Conservation (phyloP, 805 yeast genomes). For the Saccharomycopsis microspora region DNA sequence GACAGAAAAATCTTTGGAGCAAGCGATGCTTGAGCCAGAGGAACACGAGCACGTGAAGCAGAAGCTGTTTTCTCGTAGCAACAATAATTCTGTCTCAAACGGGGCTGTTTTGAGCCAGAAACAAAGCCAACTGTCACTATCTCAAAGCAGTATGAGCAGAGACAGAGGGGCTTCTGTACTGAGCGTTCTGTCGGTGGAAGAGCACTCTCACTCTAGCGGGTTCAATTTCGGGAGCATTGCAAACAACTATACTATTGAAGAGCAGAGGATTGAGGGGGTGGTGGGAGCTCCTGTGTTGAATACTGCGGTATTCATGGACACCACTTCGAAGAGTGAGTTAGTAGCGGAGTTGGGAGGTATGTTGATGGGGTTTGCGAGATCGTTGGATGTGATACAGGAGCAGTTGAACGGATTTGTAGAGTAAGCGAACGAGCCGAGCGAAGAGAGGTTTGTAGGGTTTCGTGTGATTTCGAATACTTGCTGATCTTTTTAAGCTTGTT, state of each 20-base stretch:
- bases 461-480: neutral
- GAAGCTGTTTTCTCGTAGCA: neutral
- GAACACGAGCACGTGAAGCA: neutral
- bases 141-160: slow-evolving; percentile 1
- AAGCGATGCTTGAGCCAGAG: slow-evolving; percentile 8
- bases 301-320: slow-evolving; percentile 25
- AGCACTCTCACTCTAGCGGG: neutral
- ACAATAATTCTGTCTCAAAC: neutral
- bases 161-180: slow-evolving; percentile 8
- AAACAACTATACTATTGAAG: slow-evolving; percentile 4
- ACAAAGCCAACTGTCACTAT: neutral
- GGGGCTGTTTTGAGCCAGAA: neutral
- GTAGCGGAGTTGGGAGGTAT: slow-evolving; percentile 23
- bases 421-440: neutral
- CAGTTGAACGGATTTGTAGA: slow-evolving; percentile 13
- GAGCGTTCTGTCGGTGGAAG: slow-evolving; percentile 7
- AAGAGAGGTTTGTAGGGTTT: neutral
- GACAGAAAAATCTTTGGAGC: slow-evolving; percentile 37
- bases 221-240: slow-evolving; percentile 2
- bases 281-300: slow-evolving; percentile 23
- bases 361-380: slow-evolving; percentile 21
- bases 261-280: neutral
- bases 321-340: slow-evolving; percentile 24
- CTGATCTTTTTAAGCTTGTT: neutral
- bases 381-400: slow-evolving; percentile 16